Evolutionary conservation across 2,329 filamentous ascomycete species (phyloP), one percentile per base, ranked within the genome.

Genomic region (Xylaria multiplex): DNA sequence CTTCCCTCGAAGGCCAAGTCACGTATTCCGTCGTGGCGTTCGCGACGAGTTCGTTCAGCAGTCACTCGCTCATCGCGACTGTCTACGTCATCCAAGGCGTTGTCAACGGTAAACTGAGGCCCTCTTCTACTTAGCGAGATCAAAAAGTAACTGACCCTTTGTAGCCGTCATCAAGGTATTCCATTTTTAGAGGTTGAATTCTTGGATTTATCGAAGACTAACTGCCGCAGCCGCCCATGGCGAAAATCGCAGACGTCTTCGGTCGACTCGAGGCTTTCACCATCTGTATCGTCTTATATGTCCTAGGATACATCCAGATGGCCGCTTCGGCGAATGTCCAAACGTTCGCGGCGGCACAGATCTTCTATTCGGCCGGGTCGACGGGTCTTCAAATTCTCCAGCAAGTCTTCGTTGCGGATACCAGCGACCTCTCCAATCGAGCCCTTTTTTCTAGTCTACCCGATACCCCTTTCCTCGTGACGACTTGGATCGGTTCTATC

Each of bases 331-430:
- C 80, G 46, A 86, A 83, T 65, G 84, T 89, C 42, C 76, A 84
- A 62, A 84, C 83, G 2, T 86, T 84, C 58, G 82, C 81, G 1
- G 82, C 81, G 2, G 85, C 84, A 0, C 84, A 89, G 72, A 84
- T 90, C 43, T 88, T 90, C 75, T 89, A 89, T 72, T 83, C 87
- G 2, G 84, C 86, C 14, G 87, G 87, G 3, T 82, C 79, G 50
- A 88, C 86, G 0, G 86, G 86, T 7, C 78, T 89, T 6, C 83
- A 86, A 64, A 86, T 90, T 54, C 76, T 89, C 24, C 85, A 89
- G 72, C 87, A 90, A 73, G 85, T 90, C 46, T 88, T 90, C 74
- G 84, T 90, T 55, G 88, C 88, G 35, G 88, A 90, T 74, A 87
- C 85, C 1, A 88, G 84, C 56, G 82, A 85, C 69, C 76, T 90